A percentile compares a stretch with the other conserved stretches of the same genome.
These are phyloP conservation scores for Plectosphaerella sp. DNA, from an alignment of 2,329 filamentous ascomycete species.

Conservation along the genomic window DNA sequence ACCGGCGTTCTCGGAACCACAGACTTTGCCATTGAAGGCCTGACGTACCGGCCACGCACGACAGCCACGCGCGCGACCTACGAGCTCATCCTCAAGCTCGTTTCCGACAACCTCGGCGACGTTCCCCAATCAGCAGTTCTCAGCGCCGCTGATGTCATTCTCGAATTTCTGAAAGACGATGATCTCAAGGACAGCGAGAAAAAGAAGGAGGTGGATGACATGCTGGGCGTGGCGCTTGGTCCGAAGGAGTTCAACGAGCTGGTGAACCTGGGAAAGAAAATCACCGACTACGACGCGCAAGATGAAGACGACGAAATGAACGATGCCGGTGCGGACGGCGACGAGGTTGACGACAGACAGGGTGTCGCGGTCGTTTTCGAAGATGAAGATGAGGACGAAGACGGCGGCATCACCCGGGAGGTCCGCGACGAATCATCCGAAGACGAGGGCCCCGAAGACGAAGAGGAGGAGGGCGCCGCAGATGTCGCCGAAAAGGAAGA, in stretches of 20 bases:
- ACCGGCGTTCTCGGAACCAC: slow-evolving; percentile 77
- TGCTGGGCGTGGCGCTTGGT: slow-evolving; percentile 76
- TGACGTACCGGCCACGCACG: slow-evolving; percentile 88
- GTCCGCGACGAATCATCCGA: slow-evolving; percentile 85
- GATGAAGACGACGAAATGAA: slow-evolving; percentile 90
- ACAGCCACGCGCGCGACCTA: slow-evolving; percentile 89
- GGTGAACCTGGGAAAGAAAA: slow-evolving; percentile 95
- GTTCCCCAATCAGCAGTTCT: slow-evolving; percentile 87
- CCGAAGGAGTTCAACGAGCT: slow-evolving; percentile 96
- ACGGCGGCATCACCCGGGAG: slow-evolving; percentile 73
- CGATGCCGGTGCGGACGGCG: slow-evolving; percentile 62
- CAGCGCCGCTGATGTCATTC: slow-evolving; percentile 86
- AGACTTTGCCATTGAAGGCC: slow-evolving; percentile 84
- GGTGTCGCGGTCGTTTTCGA: slow-evolving; percentile 98
- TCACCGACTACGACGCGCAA: slow-evolving; percentile 95
- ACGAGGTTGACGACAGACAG: slow-evolving; percentile 87
- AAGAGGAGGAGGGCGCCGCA: slow-evolving; percentile 57
- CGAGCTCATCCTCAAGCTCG: slow-evolving; percentile 88
- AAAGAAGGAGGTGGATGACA: slow-evolving; percentile 95
- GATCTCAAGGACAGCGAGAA: slow-evolving; percentile 96
- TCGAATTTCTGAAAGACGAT: slow-evolving; percentile 93
- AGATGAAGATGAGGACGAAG: slow-evolving; percentile 82
- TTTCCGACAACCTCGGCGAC: slow-evolving; percentile 84
- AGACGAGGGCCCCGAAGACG: slow-evolving; percentile 65
- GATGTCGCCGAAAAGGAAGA: slow-evolving; percentile 35